Base-by-base conservation (phyloP, 768 basidiomycete genomes). In the Termitomyces heimii region DNA sequence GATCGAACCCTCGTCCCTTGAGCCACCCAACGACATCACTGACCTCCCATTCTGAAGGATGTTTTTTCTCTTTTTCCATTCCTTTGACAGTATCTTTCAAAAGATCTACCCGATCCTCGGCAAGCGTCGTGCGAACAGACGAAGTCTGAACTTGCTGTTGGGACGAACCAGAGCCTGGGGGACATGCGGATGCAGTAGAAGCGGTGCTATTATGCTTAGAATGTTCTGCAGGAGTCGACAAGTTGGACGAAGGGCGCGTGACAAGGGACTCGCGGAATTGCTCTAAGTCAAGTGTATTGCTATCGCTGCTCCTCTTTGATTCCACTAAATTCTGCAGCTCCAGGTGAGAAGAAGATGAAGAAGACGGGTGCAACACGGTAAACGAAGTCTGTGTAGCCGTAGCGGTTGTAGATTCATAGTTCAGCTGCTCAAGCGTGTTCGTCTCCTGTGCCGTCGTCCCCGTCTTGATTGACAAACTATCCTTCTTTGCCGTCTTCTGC, bases 1-100 rank as follows among this genome's bases (percentile, higher is more conserved):
- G 77, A 61, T 94, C 94, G 55, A 98, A 97, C 2, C 91, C 91
- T 73, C 89, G 92, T 34, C 72, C 73, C 66, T 81, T 84, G 28
- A 93, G 73, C 97, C 97, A 99, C 0, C 87, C 87, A 1, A 94
- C 77, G 6, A 99, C 97, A 40, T 98, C 87, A 0, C 91, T 89
- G 0, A 98, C 83, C 0, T 73, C 77, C 97, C 97, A 99, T 55
- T 90, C 88, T 0, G 79, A 78, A 1, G 91, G 81, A 62, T 80
- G 76, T 0, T 66, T 66, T 31, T 71, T 71, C 53, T 74, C 77
- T 64, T 70, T 72, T 47, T 65, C 69, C 49, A 28, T 34, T 31
- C 28, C 45, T 26, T 47, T 37, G n/a, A 45, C 22, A 28, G 13
- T 22, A n/a, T 37, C 20, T 14, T 48, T n/a, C 6, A 9, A 20